Evolutionary conservation across 306 rosid genomes (phyloP).

Genomic region (Begonia peltatifolia): DNA sequence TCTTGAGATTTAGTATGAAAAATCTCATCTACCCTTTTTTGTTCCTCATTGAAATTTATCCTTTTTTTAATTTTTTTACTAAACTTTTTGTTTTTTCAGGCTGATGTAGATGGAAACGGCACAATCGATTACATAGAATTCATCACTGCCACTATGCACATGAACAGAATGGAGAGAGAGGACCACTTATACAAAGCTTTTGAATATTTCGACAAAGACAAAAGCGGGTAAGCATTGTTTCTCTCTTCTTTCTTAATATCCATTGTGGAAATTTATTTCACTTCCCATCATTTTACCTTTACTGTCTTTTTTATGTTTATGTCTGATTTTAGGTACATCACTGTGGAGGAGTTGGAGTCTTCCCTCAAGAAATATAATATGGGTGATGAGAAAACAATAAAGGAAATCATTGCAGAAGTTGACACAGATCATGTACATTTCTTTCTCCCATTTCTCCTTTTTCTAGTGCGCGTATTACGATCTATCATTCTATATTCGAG

Average conservation of each 20-base stretch:
- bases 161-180: constrained; percentile 91
- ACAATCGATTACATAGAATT: constrained; percentile 85
- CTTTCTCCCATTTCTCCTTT: constrained; percentile 5
- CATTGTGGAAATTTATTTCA: background rate
- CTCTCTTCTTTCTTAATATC: background rate
- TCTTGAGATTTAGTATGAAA: no score
- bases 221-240: constrained; percentile 54
- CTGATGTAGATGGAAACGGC: constrained; percentile 95
- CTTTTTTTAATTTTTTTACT: background rate
- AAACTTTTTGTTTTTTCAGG: constrained; percentile 35
- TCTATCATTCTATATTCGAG: no score
- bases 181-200: constrained; percentile 87
- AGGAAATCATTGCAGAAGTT: constrained; percentile 92
- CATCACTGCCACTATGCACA: constrained; percentile 92
- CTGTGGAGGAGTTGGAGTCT: constrained; percentile 76
- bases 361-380: constrained; percentile 81
- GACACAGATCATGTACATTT: constrained; percentile 65
- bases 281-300: constrained; percentile 1
- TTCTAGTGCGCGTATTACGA: no score
- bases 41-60: no score
- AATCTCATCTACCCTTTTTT: no score
- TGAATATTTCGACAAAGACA: constrained; percentile 79
- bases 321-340: constrained; percentile 45
- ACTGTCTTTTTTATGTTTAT: background rate
- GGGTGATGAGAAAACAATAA: constrained; percentile 85